Evolutionary conservation across 768 basidiomycete species (phyloP).

Genomic region (Chalciporus pseudorubinellus): DNA sequence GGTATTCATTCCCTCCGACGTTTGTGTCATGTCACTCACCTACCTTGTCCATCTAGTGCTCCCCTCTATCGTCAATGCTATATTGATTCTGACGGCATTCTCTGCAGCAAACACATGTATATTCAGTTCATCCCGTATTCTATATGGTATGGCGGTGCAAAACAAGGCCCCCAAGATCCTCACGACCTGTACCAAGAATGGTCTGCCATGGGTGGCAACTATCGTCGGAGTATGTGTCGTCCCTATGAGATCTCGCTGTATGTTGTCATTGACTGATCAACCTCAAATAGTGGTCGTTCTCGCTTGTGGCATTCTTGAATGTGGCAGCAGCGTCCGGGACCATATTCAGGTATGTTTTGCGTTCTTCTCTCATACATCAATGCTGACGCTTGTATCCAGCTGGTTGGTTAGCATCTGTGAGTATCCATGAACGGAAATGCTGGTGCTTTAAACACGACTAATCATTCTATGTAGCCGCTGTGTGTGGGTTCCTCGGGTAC

Average conservation of each 20-base stretch:
- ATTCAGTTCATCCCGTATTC: constrained; percentile 38
- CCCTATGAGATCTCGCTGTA: constrained; percentile 6
- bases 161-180: constrained; percentile 53
- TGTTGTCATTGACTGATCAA: constrained; percentile 8
- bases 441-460: too few species aligned
- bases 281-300: constrained; percentile 35
- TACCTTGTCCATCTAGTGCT: constrained; percentile 37
- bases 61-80: constrained; percentile 70
- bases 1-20: constrained; percentile 31
- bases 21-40: not conserved
- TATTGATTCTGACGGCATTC: constrained; percentile 68
- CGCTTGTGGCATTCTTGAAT: constrained; percentile 62
- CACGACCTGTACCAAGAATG: constrained; percentile 42
- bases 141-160: constrained; percentile 46
- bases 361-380: constrained; percentile 7
- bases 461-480: constrained; percentile 36
- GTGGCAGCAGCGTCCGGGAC: constrained; percentile 52
- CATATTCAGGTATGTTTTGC: constrained; percentile 22
- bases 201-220: constrained; percentile 47
- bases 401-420: constrained; percentile 68
- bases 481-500: constrained; percentile 58
- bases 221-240: constrained; percentile 26
- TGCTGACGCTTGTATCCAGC: constrained; percentile 31
- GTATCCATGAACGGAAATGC: too few species aligned
- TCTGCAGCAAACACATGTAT: constrained; percentile 61